Evolutionary conservation across 495 filamentous ascomycete genomes (phyloP).

Genomic region (Trichocladium uniseriatum): DNA sequence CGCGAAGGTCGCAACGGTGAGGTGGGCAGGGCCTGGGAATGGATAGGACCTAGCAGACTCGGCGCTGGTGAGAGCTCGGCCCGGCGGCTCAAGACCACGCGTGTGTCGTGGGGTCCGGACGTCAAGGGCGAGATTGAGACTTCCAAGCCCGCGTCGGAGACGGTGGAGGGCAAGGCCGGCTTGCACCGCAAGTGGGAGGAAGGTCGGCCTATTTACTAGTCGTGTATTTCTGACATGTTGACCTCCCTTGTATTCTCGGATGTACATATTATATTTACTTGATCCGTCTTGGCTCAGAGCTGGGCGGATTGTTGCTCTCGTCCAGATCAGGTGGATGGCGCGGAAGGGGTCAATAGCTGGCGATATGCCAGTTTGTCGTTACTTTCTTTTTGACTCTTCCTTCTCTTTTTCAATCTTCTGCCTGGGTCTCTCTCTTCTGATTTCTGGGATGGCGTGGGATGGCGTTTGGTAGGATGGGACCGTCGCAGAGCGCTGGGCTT

Average conservation of each 20-base stretch:
- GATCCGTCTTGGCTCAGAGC: no score
- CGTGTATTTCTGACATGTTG: not conserved
- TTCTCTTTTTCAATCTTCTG: not conserved
- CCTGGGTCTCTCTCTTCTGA: not conserved
- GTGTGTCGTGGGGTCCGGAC: conserved; percentile 38
- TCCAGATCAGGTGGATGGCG: no score
- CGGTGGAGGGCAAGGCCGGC: conserved; percentile 6
- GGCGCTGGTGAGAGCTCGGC: conserved; percentile 28
- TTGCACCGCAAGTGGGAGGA: conserved; percentile 38
- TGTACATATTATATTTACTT: not conserved
- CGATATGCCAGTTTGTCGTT: not conserved
- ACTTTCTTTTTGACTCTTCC: not conserved
- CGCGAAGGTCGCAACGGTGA: conserved; percentile 78
- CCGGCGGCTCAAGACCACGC: conserved; percentile 41
- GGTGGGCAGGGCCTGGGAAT: conserved; percentile 86
- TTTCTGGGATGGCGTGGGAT: not conserved
- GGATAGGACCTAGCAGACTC: conserved; percentile 64
- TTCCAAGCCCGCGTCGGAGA: conserved; percentile 11
- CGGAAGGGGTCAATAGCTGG: no score
- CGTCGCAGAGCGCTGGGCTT: not conserved
- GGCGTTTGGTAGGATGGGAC: not conserved
- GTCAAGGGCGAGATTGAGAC: conserved; percentile 19
- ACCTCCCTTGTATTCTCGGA: not conserved
- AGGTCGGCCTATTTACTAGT: conserved; percentile 50
- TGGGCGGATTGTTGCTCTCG: no score